Percentiles rank a stretch among this genome's conserved stretches.
Conservation (phyloP, 345 rosid genomes). For the Diplotaxis tenuifolia region DNA sequence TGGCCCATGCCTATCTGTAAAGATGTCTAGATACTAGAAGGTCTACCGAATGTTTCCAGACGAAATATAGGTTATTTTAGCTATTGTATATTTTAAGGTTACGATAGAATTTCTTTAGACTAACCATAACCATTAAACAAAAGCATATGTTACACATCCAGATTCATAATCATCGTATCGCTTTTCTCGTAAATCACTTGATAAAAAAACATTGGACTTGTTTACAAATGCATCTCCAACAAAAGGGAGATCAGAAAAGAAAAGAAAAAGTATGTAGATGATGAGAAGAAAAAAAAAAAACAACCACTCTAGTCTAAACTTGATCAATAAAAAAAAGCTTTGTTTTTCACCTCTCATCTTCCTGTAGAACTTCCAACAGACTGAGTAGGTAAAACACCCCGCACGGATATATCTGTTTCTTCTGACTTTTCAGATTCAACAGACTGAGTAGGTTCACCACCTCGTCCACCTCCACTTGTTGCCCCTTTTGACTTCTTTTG, state of each 20-base stretch:
- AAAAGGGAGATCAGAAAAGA: not conserved
- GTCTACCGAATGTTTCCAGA: too few relatives aligned
- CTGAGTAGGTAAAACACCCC: conserved; percentile 22
- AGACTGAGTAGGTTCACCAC: conserved; percentile 7
- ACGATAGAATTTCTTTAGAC: too few relatives aligned
- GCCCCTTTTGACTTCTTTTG: conserved; percentile 17
- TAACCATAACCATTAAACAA: too few relatives aligned
- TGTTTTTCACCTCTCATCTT: conserved; percentile 16
- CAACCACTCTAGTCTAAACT: conserved; percentile 25
- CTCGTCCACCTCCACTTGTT: conserved; percentile 22
- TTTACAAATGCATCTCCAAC: conserved; percentile 16
- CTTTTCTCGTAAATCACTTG: conserved; percentile 8
- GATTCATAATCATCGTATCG: conserved; percentile 12
- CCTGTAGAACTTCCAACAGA: conserved; percentile 31
- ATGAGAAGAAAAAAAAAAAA: conserved; percentile 22
- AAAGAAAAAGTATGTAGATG: conserved; percentile 11
- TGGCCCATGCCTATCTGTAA: too few relatives aligned
- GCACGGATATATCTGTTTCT: conserved; percentile 19
- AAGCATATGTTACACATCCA: too few relatives aligned
- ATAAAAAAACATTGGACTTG: conserved; percentile 25
- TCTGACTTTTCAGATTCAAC: not conserved
- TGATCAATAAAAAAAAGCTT: not conserved
- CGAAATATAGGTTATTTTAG: too few relatives aligned
- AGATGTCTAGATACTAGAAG: too few relatives aligned
- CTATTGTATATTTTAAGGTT: too few relatives aligned